Base-by-base conservation (phyloP, 768 basidiomycete species). In the Auricularia sp. region DNA sequence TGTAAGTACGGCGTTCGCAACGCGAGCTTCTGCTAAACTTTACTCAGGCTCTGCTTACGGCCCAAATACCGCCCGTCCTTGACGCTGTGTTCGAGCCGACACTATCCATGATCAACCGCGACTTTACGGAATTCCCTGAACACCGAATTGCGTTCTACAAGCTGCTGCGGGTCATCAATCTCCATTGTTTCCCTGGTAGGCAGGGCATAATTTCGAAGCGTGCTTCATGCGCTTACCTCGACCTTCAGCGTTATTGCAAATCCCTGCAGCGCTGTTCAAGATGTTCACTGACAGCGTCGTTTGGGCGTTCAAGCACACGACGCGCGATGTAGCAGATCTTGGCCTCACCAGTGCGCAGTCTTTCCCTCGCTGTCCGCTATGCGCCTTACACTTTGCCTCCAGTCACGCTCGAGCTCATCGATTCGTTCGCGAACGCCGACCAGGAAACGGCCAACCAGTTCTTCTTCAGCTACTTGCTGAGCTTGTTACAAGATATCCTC, bases 221-320 rank as follows among this genome's bases (percentile, higher is more conserved):
- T 61, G 13, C 29, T 0, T 21, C 36, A 47, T 36, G 33, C 34
- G 13, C 35, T 13, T 61, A 71, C 21, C 65, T 68, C 42, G 58
- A 33, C 47, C 37, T 37, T 65, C 67, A 90, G 94, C 94, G 5
- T 78, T 98, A 58, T 82, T 96, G 65, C 85, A 84, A 33, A 83
- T 97, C 66, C 92, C 94, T n/a, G 89, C 94, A 10, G 77, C 82
- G 58, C 92, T 97, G 77, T 98, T 98, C 83, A 98, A 97, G 78
- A 79, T 98, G 66, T 90, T 97, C 75, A 98, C 97, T 86, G 96
- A 98, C 75, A 94, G 93, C 66, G 90, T 98, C 68, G 89, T 96
- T 62, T 99, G 97, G 96, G 96, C 94, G n/a, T 96, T 98, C 80
- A 99, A 99, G 76, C 97, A 99, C 78, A 98, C 93, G 16, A 94